Percentiles rank a stretch among this genome's conserved stretches.
Evolutionary conservation across 306 rosid species (phyloP).

Genomic region (Carpinus viminea): DNA sequence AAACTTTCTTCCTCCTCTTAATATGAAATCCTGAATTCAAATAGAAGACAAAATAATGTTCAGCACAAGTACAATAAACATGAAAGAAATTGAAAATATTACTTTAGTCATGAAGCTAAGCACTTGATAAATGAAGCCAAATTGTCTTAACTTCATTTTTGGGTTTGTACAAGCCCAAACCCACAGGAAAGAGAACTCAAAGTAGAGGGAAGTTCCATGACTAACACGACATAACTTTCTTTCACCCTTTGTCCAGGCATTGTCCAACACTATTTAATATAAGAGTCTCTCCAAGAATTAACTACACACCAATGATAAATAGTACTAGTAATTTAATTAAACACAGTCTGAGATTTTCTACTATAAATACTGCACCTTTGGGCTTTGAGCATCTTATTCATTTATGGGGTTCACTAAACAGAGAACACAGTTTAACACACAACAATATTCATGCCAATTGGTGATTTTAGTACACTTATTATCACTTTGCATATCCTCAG

Average conservation of each 20-base stretch:
- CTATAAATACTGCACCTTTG: neutral
- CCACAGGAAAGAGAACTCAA: neutral
- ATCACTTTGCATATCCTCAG: no score
- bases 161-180: neutral
- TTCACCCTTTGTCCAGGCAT: neutral
- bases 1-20: slow-evolving; percentile 75
- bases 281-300: neutral
- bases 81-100: slow-evolving; percentile 2
- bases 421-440: neutral
- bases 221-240: neutral
- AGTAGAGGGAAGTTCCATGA: neutral
- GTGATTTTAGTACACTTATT: neutral
- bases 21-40: slow-evolving; percentile 81
- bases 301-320: neutral
- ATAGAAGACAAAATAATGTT: slow-evolving; percentile 19
- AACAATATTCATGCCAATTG: neutral
- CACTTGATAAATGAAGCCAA: neutral
- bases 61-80: neutral
- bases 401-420: neutral
- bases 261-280: neutral
- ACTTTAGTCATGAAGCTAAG: neutral
- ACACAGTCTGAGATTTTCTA: no score
- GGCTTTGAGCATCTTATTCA: neutral
- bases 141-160: neutral
- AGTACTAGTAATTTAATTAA: no score